Evolutionary conservation across 257 asterid species (phyloP).

Genomic region (Fraxinus cuspidata): DNA sequence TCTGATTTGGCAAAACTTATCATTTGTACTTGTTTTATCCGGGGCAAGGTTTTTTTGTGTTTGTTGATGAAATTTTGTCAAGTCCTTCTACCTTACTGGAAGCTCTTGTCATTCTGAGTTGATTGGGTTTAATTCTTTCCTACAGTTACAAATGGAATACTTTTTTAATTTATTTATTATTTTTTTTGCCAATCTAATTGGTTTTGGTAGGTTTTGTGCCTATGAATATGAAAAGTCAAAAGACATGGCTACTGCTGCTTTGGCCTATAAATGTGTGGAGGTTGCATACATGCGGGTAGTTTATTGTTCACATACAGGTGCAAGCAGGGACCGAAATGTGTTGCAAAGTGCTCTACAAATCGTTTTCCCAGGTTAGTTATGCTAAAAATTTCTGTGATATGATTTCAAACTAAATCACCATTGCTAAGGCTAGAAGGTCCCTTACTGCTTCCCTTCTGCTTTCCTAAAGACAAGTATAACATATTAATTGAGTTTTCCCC

Average conservation of each 20-base stretch:
- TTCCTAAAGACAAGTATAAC: neutral
- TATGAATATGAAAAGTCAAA: slow-evolving; percentile 83
- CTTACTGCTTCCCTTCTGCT: neutral
- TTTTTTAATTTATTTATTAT: neutral
- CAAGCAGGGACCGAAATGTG: slow-evolving; percentile 73
- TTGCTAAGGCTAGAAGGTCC: neutral
- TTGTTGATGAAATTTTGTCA: neutral
- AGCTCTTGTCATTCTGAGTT: slow-evolving; percentile 9
- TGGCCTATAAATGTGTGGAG: slow-evolving; percentile 93
- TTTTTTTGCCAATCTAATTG: slow-evolving; percentile 30
- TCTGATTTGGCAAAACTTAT: neutral
- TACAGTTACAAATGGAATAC: slow-evolving; percentile 19
- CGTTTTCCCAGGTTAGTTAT: slow-evolving; percentile 69
- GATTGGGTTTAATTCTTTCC: slow-evolving; percentile 15
- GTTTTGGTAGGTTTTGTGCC: slow-evolving; percentile 74
- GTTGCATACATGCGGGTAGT: slow-evolving; percentile 88
- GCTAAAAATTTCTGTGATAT: slow-evolving; percentile 13
- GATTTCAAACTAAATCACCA: slow-evolving; percentile 10
- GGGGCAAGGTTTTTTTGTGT: neutral
- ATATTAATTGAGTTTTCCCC: slow-evolving; percentile 5
- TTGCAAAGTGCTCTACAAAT: slow-evolving; percentile 75
- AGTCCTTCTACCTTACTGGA: neutral
- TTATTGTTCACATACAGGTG: slow-evolving; percentile 64
- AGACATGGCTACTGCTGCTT: slow-evolving; percentile 91
- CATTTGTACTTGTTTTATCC: neutral